phyloP scores from a whole-genome alignment of 345 rosid genomes.

The Cardamine occulta region DNA sequence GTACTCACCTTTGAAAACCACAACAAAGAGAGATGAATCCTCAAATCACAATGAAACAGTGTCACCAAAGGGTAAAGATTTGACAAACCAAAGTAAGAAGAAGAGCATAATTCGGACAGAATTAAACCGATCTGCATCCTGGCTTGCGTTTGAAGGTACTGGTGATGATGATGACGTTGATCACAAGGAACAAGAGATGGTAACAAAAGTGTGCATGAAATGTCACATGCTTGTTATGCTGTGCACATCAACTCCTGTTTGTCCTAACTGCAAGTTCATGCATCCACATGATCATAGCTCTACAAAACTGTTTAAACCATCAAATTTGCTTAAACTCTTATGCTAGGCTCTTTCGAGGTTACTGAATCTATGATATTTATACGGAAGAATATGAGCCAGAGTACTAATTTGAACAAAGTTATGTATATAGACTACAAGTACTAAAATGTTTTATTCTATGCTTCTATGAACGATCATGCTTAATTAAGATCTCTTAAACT shows the following conservation, averaged over 20 bases:
- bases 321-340: constrained; percentile 57
- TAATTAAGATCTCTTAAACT: constrained; percentile 13
- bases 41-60: constrained; percentile 27
- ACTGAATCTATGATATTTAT: constrained; percentile 12
- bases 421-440: constrained; percentile 35
- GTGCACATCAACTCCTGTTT: constrained; percentile 68
- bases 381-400: constrained; percentile 21
- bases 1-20: constrained; percentile 45
- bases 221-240: constrained; percentile 93
- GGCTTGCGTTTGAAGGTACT: constrained; percentile 51
- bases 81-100: constrained; percentile 32
- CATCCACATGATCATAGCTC: constrained; percentile 65
- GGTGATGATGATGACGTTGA: constrained; percentile 43
- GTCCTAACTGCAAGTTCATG: constrained; percentile 95
- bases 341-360: constrained; percentile 46
- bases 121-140: constrained; percentile 46
- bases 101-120: constrained; percentile 32
- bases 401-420: constrained; percentile 31
- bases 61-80: constrained; percentile 31
- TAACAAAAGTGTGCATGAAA: constrained; percentile 70
- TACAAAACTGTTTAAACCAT: constrained; percentile 52
- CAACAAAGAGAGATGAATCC: constrained; percentile 8
- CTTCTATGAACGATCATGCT: constrained; percentile 18
- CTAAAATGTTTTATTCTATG: constrained; percentile 4
- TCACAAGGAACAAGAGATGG: constrained; percentile 61